Conservation (phyloP, 75 land plant genomes). For the Larix kaempferi region DNA sequence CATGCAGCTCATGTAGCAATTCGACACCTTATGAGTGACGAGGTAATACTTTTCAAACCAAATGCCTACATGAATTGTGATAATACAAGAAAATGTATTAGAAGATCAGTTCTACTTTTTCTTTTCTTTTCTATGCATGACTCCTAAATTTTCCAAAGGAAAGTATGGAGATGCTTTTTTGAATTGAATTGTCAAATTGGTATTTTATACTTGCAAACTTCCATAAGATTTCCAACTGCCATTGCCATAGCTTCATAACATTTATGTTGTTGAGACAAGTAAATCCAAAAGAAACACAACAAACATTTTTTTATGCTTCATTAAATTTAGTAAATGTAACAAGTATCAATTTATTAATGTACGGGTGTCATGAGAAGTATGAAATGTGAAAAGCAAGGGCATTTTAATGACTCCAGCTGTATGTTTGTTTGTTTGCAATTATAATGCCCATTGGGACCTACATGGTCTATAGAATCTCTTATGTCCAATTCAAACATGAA, state of each 20-base stretch:
- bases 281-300: not conserved
- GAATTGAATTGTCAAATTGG: not conserved
- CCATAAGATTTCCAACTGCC: not conserved
- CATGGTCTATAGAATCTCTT: no score
- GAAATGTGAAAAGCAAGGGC: no score
- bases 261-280: not conserved
- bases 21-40: constrained; percentile 24
- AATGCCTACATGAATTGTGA: not conserved
- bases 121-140: not conserved
- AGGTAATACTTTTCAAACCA: constrained; percentile 3
- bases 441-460: no score
- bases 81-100: not conserved
- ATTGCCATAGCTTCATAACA: not conserved
- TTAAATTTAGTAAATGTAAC: no score
- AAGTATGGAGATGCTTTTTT: not conserved
- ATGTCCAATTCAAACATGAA: no score
- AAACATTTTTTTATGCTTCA: no score
- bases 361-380: no score
- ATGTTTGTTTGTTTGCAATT: no score
- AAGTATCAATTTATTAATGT: no score
- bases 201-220: not conserved
- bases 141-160: not conserved
- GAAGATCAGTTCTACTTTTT: not conserved
- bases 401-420: no score
- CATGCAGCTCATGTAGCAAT: constrained; percentile 45